These are phyloP conservation scores for Musa balbisiana DNA, from an alignment of 202 grass and related monocot species.

Conservation along the genomic window DNA sequence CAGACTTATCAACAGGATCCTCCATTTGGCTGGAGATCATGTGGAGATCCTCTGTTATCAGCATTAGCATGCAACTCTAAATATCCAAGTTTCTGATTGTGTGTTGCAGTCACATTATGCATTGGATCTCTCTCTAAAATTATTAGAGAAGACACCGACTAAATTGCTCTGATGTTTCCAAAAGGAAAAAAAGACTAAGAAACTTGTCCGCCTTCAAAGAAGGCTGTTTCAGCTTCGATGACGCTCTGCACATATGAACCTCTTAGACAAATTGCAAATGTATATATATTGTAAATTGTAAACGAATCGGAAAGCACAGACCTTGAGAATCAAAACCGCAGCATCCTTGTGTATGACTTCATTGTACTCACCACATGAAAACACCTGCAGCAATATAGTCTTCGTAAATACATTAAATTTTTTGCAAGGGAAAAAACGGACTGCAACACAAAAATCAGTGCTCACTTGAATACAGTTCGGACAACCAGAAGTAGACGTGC, in stretches of 20 bases:
- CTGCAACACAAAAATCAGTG: background rate
- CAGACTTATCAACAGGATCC: too few species aligned
- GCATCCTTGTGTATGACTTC: slow-evolving; percentile 75
- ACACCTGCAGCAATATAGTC: slow-evolving; percentile 22
- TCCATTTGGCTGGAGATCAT: too few species aligned
- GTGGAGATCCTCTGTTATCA: too few species aligned
- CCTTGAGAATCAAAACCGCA: slow-evolving; percentile 62
- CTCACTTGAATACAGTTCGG: slow-evolving; percentile 75
- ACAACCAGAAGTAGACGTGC: slow-evolving; percentile 45
- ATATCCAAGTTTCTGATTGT: background rate
- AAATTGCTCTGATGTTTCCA: background rate
- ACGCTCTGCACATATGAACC: slow-evolving; percentile 20
- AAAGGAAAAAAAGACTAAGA: background rate
- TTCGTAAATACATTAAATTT: background rate
- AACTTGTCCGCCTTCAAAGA: slow-evolving; percentile 34
- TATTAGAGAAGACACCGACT: background rate
- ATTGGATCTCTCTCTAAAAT: background rate
- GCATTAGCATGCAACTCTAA: too few species aligned
- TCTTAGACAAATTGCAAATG: background rate
- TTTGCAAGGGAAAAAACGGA: background rate
- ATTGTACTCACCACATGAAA: slow-evolving; percentile 83
- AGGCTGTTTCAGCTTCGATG: slow-evolving; percentile 44
- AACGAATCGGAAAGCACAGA: slow-evolving; percentile 6
- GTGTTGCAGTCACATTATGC: background rate
- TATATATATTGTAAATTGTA: background rate